Evolutionary conservation across 257 asterid genomes (phyloP).

Genomic region (Ilex aquifolium): DNA sequence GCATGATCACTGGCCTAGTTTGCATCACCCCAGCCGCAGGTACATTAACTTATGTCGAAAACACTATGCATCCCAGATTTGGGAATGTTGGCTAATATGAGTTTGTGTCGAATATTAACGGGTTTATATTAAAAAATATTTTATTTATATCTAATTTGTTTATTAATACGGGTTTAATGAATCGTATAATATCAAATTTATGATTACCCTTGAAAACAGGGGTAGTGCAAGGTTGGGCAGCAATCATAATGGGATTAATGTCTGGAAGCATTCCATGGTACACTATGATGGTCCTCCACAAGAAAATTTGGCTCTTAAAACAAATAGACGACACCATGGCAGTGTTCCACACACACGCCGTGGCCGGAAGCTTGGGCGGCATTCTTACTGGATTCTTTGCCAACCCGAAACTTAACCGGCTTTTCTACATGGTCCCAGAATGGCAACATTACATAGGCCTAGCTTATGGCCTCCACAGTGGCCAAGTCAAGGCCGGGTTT

Average conservation of each 20-base stretch:
- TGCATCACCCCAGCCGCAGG: slow-evolving; percentile 93
- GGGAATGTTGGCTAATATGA: no score
- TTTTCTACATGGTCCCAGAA: slow-evolving; percentile 27
- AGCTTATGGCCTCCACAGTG: slow-evolving; percentile 45
- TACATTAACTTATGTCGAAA: neutral
- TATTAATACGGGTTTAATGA: no score
- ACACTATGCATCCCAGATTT: no score
- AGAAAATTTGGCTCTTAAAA: slow-evolving; percentile 44
- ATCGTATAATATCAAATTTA: no score
- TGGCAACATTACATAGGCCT: slow-evolving; percentile 47
- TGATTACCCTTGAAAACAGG: slow-evolving; percentile 28
- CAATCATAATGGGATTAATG: slow-evolving; percentile 63
- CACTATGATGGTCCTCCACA: slow-evolving; percentile 85
- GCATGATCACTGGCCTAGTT: slow-evolving; percentile 83
- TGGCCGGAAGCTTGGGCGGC: slow-evolving; percentile 79
- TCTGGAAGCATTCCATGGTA: slow-evolving; percentile 80
- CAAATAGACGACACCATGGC: slow-evolving; percentile 76
- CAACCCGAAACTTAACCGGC: slow-evolving; percentile 43
- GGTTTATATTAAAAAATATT: no score
- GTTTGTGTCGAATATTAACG: no score
- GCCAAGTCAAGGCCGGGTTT: slow-evolving; percentile 33
- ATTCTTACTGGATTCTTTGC: slow-evolving; percentile 66
- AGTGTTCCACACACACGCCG: slow-evolving; percentile 78
- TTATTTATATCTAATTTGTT: no score
- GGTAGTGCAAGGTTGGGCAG: slow-evolving; percentile 89